These are phyloP conservation scores for Chenopodium berlandieri DNA, from an alignment of 148 eudicot species.

Conservation along the genomic window DNA sequence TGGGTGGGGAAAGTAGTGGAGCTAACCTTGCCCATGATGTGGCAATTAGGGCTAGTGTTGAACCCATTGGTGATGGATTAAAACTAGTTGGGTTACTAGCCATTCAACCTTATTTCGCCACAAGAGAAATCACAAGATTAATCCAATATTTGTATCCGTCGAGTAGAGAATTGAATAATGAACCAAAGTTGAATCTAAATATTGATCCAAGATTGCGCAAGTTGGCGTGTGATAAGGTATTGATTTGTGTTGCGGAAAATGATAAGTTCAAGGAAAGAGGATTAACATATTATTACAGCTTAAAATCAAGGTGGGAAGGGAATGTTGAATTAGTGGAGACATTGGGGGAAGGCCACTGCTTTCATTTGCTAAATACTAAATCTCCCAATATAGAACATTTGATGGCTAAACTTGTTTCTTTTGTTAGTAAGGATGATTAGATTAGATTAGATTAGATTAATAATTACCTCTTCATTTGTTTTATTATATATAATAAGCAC, in stretches of 20 bases:
- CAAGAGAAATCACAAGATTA: conserved; percentile 2
- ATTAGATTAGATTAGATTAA: too few relatives aligned
- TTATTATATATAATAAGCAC: too few relatives aligned
- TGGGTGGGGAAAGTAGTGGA: conserved; percentile 60
- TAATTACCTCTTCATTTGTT: too few relatives aligned
- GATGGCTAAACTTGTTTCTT: conserved; percentile 13
- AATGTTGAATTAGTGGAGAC: conserved; percentile 33
- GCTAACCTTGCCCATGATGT: conserved; percentile 51
- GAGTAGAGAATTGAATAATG: conserved; percentile 6
- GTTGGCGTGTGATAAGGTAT: conserved; percentile 32
- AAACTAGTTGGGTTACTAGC: conserved; percentile 30
- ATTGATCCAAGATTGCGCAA: conserved; percentile 27
- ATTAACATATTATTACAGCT: conserved; percentile 19
- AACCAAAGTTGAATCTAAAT: conserved; percentile 38
- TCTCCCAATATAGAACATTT: background rate
- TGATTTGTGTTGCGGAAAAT: conserved; percentile 36
- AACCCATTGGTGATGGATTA: background rate
- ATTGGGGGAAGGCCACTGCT: conserved; percentile 39
- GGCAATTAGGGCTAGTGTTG: conserved; percentile 28
- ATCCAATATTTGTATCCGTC: conserved; percentile 20
- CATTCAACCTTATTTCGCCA: conserved; percentile 41
- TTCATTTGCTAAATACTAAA: conserved; percentile 29
- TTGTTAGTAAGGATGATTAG: background rate
- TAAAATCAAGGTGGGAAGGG: conserved; percentile 30
- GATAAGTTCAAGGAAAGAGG: conserved; percentile 32